phyloP scores from a whole-genome alignment of 306 rosid species.

The Sesbania bispinosa region DNA sequence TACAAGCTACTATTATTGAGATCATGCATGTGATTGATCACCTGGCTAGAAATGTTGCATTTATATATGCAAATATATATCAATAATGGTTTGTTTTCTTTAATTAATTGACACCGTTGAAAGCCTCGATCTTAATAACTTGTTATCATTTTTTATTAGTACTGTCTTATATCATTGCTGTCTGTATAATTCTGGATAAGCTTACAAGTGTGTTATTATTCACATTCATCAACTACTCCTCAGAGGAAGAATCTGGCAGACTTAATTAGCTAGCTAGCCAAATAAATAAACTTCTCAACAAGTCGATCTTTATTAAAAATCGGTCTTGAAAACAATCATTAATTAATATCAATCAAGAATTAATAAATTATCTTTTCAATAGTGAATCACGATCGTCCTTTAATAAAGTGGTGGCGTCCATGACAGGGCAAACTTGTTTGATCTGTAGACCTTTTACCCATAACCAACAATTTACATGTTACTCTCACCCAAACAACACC shows the following conservation, averaged over 20 bases:
- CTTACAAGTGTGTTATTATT: not conserved
- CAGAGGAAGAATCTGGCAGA: conserved; percentile 27
- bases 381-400: conserved; percentile 4
- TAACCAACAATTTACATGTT: conserved; percentile 2
- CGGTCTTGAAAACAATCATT: too few species aligned
- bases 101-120: not conserved
- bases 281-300: not conserved
- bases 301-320: too few species aligned
- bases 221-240: conserved; percentile 24
- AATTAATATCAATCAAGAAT: not conserved
- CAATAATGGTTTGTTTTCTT: not conserved
- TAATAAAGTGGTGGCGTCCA: conserved; percentile 9
- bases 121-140: not conserved
- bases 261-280: not conserved
- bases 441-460: conserved; percentile 1
- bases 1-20: not conserved
- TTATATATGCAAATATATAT: not conserved
- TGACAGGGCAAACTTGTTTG: not conserved
- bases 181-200: conserved; percentile 1
- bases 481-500: not conserved
- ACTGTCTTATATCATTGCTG: not conserved
- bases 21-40: conserved; percentile 20
- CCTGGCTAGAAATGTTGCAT: not conserved
- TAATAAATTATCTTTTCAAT: not conserved
- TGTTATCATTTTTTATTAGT: not conserved